Evolutionary conservation across 202 grass and related monocot genomes (phyloP), one percentile per base, ranked within the genome.

Genomic region (Carex sylvatica): DNA sequence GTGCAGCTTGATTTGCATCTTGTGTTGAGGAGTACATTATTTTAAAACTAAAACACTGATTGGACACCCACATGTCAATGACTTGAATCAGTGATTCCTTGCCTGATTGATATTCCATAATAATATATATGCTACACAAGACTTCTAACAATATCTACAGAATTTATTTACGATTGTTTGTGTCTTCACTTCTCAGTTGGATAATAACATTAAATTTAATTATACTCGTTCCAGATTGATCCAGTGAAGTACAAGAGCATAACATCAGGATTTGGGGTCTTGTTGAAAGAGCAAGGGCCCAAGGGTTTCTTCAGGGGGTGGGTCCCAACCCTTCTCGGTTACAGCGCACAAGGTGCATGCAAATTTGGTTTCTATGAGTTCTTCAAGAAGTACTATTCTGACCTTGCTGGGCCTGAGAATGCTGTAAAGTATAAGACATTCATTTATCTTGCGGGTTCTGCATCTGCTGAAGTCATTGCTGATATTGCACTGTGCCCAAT

Each of bases 351-450:
- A 80, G 95, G 95, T 33, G 95, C 95, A 40, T 98, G 95, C 90
- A 98, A 95, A 84, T 93, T 90, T 67, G 95, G 95, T 9, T 98
- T 98, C 80, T 98, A 98, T 0, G 92, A 98, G 82, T 93, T 93
- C 90, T 98, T 98, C 71, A 98, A 98, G 92, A 98, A 98, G 92
- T 91, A 93, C 44, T 98, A 98, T 90, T 93, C 95, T 9, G 95
- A 98, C 66, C 94, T 98, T 80, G 95, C 87, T 40, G 95, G 95
- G 52, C 92, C 95, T 74, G 95, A 98, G 66, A 91, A 90, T 87
- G 92, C 95, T 59, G 26, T 70, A 0, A 98, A 98, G 86, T 98
- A 98, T 87, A 95, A 98, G 92, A 98, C 95, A 56, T 84, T 98
- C 6, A 98, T 98, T 65, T 98, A 98, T 80, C 92, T 98, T 2